Evolutionary conservation across 1,284 basidiomycete genomes (phyloP).

Genomic region (Porogramme epimiltina): DNA sequence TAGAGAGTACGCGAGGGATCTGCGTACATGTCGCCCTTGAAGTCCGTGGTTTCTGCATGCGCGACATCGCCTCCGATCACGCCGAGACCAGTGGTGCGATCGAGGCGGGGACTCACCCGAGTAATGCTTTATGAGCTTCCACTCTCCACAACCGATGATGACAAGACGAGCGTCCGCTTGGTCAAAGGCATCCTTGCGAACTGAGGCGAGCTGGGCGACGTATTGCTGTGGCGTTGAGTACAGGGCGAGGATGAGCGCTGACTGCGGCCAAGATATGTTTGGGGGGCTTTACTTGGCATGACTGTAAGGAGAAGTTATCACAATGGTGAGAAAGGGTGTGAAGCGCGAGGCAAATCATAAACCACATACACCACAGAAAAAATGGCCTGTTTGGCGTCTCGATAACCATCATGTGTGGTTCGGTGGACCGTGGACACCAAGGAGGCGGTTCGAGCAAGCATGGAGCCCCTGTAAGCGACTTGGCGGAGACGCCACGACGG

Average conservation of each 20-base stretch:
- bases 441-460: too few relatives aligned
- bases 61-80: not conserved
- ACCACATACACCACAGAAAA: slow-evolving; percentile 61
- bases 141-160: slow-evolving; percentile 67
- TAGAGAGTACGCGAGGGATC: slow-evolving; percentile 60
- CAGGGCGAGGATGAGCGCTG: not conserved
- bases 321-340: too few relatives aligned
- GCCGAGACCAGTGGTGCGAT: not conserved
- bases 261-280: slow-evolving; percentile 3
- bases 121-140: slow-evolving; percentile 55
- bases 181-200: slow-evolving; percentile 46
- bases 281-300: slow-evolving; percentile 40
- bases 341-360: not conserved
- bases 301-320: too few relatives aligned
- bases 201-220: slow-evolving; percentile 48
- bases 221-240: slow-evolving; percentile 44
- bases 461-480: too few relatives aligned
- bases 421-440: too few relatives aligned
- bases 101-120: slow-evolving; percentile 37
- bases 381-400: slow-evolving; percentile 48
- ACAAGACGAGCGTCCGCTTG: slow-evolving; percentile 46
- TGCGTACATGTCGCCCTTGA: slow-evolving; percentile 54
- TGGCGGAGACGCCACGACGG: not conserved
- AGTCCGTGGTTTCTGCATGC: slow-evolving; percentile 49
- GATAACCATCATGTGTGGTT: too few relatives aligned